Percentiles rank a stretch among this genome's conserved stretches.
These are phyloP conservation scores for Bauhinia variegata DNA, from an alignment of 306 rosid species.

Conservation along the genomic window DNA sequence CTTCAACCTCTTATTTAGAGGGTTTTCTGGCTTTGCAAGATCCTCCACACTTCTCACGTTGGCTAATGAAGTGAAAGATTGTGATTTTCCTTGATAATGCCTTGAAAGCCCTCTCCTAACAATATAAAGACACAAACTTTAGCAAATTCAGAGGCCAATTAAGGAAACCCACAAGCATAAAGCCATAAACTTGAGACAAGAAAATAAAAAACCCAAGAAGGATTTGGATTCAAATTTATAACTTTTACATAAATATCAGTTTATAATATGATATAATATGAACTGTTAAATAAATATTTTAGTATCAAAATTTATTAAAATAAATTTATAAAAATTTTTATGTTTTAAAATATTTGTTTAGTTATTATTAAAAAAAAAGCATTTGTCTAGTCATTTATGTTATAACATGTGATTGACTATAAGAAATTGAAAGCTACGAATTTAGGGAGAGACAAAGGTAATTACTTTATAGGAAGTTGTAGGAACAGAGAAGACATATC, in stretches of 20 bases:
- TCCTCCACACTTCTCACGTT: conserved; percentile 48
- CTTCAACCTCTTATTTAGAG: conserved; percentile 39
- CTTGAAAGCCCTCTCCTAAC: conserved; percentile 52
- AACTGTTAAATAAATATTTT: too few species aligned
- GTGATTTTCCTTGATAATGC: conserved; percentile 50
- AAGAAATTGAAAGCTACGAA: too few species aligned
- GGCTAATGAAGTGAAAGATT: conserved; percentile 47
- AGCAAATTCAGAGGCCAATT: not conserved
- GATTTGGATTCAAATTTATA: too few species aligned
- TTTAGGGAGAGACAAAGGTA: not conserved
- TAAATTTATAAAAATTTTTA: too few species aligned
- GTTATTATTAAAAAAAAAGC: too few species aligned
- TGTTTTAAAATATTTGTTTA: too few species aligned
- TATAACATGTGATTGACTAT: too few species aligned
- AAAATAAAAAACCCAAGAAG: not conserved
- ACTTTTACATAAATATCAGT: too few species aligned
- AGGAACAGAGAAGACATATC: conserved; percentile 50
- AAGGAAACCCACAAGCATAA: not conserved
- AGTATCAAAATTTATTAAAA: too few species aligned
- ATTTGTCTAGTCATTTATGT: too few species aligned
- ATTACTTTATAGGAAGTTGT: conserved; percentile 50
- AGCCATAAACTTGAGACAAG: too few species aligned
- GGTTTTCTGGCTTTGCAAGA: conserved; percentile 44
- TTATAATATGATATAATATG: too few species aligned
- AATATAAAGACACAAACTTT: not conserved